A percentile compares a stretch with the other conserved stretches of the same genome.
Evolutionary conservation across 768 basidiomycete genomes (phyloP).

Genomic region (Suillus discolor): DNA sequence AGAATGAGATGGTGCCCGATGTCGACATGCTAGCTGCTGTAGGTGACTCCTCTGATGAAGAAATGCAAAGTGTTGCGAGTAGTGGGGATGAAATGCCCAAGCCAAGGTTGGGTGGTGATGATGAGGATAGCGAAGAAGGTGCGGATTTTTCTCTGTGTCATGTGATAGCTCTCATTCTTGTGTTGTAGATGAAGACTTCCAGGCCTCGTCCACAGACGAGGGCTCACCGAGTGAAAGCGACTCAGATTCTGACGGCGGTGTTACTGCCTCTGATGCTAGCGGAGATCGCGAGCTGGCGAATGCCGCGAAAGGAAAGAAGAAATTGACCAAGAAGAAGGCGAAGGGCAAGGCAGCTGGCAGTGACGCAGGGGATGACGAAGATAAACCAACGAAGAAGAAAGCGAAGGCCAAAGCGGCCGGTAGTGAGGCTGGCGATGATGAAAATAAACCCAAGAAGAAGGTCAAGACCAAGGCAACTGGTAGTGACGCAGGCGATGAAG

Average conservation of each 20-base stretch:
- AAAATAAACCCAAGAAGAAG: conserved; percentile 48
- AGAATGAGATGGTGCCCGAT: conserved; percentile 95
- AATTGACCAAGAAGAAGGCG: conserved; percentile 42
- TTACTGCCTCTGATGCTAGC: conserved; percentile 83
- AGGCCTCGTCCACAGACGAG: conserved; percentile 78
- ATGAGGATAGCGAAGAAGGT: conserved; percentile 82
- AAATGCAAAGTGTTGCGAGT: conserved; percentile 81
- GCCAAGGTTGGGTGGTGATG: conserved; percentile 50
- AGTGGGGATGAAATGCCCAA: conserved; percentile 64
- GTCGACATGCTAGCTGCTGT: conserved; percentile 71
- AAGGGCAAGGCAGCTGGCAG: conserved; percentile 48
- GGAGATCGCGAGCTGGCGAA: conserved; percentile 70
- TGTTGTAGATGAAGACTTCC: conserved; percentile 83
- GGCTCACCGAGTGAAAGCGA: conserved; percentile 87
- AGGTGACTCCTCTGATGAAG: conserved; percentile 73
- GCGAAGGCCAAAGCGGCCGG: conserved; percentile 37
- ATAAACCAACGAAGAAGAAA: conserved; percentile 53
- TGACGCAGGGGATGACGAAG: conserved; percentile 41
- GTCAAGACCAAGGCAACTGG: conserved; percentile 37
- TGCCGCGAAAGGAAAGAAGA: conserved; percentile 37
- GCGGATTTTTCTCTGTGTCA: conserved; percentile 17
- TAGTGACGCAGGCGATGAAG: conserved; percentile 34
- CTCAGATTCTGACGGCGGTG: conserved; percentile 61
- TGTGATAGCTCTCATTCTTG: conserved; percentile 9
- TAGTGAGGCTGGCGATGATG: conserved; percentile 38